These are phyloP conservation scores for Rhizopogon vinicolor DNA, from an alignment of 768 basidiomycete genomes.

Conservation along the genomic window DNA sequence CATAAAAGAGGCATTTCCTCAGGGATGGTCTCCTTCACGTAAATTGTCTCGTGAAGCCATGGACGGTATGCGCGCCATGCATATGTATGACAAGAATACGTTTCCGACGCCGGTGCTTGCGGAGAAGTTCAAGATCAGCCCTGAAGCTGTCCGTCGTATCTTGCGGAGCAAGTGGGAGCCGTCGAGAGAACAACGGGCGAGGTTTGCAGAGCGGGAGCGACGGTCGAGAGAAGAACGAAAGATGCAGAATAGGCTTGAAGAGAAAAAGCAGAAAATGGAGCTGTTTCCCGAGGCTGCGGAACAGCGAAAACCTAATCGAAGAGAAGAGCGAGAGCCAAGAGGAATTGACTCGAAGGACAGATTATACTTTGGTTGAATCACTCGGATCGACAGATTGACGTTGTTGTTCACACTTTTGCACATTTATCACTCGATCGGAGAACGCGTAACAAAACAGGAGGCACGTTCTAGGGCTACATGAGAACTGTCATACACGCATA, in stretches of 20 bases:
- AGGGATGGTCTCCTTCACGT: conserved; percentile 74
- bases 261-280: conserved; percentile 34
- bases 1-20: conserved; percentile 52
- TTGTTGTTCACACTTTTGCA: not conserved
- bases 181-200: conserved; percentile 44
- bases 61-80: conserved; percentile 69
- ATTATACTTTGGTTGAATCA: conserved; percentile 37
- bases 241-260: conserved; percentile 35
- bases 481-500: conserved; percentile 5
- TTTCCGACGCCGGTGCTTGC: conserved; percentile 70
- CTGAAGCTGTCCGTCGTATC: conserved; percentile 78
- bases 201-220: conserved; percentile 48
- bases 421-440: not conserved
- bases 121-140: conserved; percentile 71
- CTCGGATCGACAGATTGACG: not conserved
- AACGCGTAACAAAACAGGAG: not conserved
- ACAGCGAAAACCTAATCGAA: conserved; percentile 6
- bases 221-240: conserved; percentile 35
- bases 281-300: conserved; percentile 20
- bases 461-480: conserved; percentile 5
- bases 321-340: conserved; percentile 8
- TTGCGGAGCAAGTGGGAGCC: conserved; percentile 73
- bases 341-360: conserved; percentile 29
- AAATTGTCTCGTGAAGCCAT: conserved; percentile 82
- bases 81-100: conserved; percentile 55